A percentile compares a stretch with the other conserved stretches of the same genome.
These are phyloP conservation scores for Lithospermum erythrorhizon DNA, from an alignment of 257 asterid species.

Conservation along the genomic window DNA sequence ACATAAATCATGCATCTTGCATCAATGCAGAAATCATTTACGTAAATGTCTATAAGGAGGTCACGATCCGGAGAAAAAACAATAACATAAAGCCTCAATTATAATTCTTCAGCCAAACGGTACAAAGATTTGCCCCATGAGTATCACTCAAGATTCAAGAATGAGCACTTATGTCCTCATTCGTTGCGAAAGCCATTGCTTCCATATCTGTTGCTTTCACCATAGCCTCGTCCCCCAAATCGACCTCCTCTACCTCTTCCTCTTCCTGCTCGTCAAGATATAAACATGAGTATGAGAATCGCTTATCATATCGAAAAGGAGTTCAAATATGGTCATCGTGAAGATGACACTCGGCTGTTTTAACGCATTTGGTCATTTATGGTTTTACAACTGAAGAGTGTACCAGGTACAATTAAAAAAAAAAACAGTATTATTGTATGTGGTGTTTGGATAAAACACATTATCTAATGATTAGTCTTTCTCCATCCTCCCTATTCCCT, in stretches of 20 bases:
- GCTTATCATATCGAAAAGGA: background rate
- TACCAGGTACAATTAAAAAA: no score
- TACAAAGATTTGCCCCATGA: background rate
- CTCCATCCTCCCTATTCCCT: no score
- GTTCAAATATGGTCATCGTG: background rate
- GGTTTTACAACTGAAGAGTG: no score
- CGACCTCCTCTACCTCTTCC: conserved; percentile 62
- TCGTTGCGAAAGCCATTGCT: conserved; percentile 29
- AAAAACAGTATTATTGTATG: no score
- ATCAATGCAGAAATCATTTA: conserved; percentile 6
- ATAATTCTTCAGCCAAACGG: background rate
- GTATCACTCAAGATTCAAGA: background rate
- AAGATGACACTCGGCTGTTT: no score
- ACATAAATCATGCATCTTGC: background rate
- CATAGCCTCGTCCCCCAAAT: conserved; percentile 34
- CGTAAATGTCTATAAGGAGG: background rate
- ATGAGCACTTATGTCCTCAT: conserved; percentile 9
- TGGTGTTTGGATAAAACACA: no score
- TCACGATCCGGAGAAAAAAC: background rate
- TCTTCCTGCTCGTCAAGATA: conserved; percentile 39
- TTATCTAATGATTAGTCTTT: no score
- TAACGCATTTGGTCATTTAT: no score
- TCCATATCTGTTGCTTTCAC: conserved; percentile 14
- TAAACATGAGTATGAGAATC: background rate
- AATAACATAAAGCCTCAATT: conserved; percentile 4